Conservation (phyloP, 495 filamentous ascomycete species). For the Xylaria bambusicola region DNA sequence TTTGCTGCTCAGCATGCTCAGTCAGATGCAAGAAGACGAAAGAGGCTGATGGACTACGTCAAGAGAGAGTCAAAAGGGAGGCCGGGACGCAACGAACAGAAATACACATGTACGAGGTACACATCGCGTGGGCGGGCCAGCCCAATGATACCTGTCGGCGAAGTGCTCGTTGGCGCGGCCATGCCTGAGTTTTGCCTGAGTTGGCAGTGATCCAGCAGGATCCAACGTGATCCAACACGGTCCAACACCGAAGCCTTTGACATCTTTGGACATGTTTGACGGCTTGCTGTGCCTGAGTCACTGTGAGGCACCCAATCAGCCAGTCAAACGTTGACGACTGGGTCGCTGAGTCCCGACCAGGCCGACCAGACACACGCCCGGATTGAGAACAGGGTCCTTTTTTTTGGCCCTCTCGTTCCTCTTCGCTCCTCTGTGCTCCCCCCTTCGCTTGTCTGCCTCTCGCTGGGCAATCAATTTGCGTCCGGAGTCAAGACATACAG, state of each 20-base stretch:
- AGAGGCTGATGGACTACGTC: constrained; percentile 23
- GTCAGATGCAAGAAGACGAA: constrained; percentile 22
- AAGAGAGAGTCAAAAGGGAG: constrained; percentile 12
- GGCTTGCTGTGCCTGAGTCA: constrained; percentile 21
- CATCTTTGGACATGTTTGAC: no score
- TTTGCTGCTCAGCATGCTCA: constrained; percentile 9
- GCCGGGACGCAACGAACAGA: constrained; percentile 17
- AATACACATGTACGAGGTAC: constrained; percentile 17
- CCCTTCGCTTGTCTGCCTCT: not conserved
- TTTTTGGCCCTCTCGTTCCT: not conserved
- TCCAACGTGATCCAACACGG: no score
- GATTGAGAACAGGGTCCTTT: not conserved
- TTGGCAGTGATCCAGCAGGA: constrained; percentile 17
- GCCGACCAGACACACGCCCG: not conserved
- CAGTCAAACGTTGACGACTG: constrained; percentile 19
- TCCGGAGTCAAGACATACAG: no score
- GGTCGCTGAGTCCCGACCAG: constrained; percentile 1
- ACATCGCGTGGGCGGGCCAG: constrained; percentile 1
- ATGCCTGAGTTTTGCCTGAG: constrained; percentile 22
- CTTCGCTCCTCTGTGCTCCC: not conserved
- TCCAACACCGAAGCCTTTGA: not conserved
- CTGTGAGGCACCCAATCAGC: constrained; percentile 22
- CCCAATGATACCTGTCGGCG: constrained; percentile 10
- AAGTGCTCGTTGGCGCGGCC: constrained; percentile 15
- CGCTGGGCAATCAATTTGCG: no score